Conservation (phyloP, 257 asterid genomes). For the Knoxia roxburghii region DNA sequence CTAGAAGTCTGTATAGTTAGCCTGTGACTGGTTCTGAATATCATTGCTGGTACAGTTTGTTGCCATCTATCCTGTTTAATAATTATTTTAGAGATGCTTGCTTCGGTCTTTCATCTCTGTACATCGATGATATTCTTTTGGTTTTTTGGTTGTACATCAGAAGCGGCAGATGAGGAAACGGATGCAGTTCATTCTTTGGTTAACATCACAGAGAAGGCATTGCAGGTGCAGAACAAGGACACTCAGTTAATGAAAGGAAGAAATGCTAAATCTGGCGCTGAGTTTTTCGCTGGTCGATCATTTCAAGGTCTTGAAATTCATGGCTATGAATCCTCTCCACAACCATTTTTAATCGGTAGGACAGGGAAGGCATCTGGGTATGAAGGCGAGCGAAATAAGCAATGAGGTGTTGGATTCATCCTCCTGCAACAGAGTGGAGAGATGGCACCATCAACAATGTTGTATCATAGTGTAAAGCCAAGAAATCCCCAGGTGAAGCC, state of each 20-base stretch:
- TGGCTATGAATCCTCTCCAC: slow-evolving; percentile 28
- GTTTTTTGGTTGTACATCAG: slow-evolving; percentile 25
- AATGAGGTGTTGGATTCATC: background rate
- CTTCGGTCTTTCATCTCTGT: too few species aligned
- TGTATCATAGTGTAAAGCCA: background rate
- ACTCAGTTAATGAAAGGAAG: slow-evolving; percentile 27
- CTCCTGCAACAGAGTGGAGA: background rate
- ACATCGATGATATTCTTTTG: too few species aligned
- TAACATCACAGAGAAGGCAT: slow-evolving; percentile 69
- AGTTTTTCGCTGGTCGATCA: slow-evolving; percentile 68
- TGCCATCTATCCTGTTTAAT: background rate
- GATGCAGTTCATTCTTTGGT: slow-evolving; percentile 62
- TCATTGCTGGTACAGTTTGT: background rate
- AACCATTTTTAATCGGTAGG: slow-evolving; percentile 59
- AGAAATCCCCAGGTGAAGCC: background rate
- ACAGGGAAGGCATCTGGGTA: slow-evolving; percentile 90
- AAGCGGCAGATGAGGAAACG: slow-evolving; percentile 35
- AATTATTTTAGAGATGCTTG: too few species aligned
- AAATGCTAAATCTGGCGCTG: slow-evolving; percentile 74
- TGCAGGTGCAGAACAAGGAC: slow-evolving; percentile 52
- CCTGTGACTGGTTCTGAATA: background rate
- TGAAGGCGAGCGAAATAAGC: slow-evolving; percentile 32
- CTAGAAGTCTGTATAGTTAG: background rate
- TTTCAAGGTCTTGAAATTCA: slow-evolving; percentile 77
- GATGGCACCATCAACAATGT: background rate